Evolutionary conservation across 306 rosid species (phyloP).

Genomic region (Ziziphus jujuba): DNA sequence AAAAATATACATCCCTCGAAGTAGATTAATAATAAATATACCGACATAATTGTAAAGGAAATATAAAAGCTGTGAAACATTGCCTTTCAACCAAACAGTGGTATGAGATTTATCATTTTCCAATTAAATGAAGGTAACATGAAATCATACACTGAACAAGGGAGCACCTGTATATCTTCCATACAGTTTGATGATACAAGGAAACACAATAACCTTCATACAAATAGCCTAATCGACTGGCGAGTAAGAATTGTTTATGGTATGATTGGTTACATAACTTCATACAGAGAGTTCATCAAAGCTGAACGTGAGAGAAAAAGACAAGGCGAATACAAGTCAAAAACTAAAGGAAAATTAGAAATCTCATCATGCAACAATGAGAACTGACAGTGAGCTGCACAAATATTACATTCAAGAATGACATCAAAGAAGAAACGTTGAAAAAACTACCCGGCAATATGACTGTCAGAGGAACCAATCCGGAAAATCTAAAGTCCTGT

Average conservation of each 20-base stretch:
- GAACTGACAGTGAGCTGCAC: slow-evolving; percentile 14
- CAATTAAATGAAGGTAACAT: too few species aligned
- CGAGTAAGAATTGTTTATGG: background rate
- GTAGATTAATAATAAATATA: too few species aligned
- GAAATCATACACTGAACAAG: background rate
- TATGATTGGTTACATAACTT: background rate
- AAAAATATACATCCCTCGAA: too few species aligned
- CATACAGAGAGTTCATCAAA: too few species aligned
- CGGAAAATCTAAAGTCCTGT: slow-evolving; percentile 29
- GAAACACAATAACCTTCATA: background rate
- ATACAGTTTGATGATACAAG: background rate
- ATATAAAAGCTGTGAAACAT: too few species aligned
- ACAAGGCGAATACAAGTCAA: too few species aligned
- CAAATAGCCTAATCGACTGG: background rate
- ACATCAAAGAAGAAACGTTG: slow-evolving; percentile 15
- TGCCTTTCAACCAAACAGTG: too few species aligned
- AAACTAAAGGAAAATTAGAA: background rate
- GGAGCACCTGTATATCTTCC: background rate
- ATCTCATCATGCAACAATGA: slow-evolving; percentile 8
- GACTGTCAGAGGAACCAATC: slow-evolving; percentile 38
- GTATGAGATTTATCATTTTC: too few species aligned
- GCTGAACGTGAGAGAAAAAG: too few species aligned
- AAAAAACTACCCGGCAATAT: slow-evolving; percentile 27
- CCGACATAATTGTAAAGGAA: too few species aligned
- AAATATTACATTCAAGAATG: slow-evolving; percentile 38